Percentiles rank a stretch among this genome's conserved stretches.
These are phyloP conservation scores for Fusarium verrucosum DNA, from an alignment of 2,329 filamentous ascomycete genomes.

Conservation along the genomic window DNA sequence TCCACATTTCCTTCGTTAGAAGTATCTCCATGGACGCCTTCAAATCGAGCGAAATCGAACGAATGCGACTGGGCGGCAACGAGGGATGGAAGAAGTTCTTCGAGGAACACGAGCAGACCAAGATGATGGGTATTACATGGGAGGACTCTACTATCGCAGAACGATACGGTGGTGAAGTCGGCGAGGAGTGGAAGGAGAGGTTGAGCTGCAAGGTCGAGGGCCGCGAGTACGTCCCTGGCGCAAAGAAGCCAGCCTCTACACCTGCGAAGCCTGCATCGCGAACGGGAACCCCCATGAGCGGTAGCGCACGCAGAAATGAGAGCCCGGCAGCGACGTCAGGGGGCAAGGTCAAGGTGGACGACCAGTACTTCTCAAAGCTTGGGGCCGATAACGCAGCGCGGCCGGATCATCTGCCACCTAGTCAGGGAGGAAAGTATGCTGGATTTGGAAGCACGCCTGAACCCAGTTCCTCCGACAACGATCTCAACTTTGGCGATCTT, in stretches of 20 bases:
- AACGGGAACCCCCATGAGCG: slow-evolving; percentile 54
- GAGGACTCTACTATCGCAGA: slow-evolving; percentile 91
- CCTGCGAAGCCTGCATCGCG: slow-evolving; percentile 50
- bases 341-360: slow-evolving; percentile 73
- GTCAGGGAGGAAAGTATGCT: slow-evolving; percentile 89
- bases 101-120: slow-evolving; percentile 73
- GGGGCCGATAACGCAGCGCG: slow-evolving; percentile 84
- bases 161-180: slow-evolving; percentile 86
- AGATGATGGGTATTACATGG: slow-evolving; percentile 75
- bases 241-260: slow-evolving; percentile 60
- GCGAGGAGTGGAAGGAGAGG: slow-evolving; percentile 95
- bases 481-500: slow-evolving; percentile 80
- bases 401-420: slow-evolving; percentile 79
- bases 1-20: slow-evolving; percentile 98
- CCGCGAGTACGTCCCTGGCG: slow-evolving; percentile 80
- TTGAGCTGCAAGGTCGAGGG: slow-evolving; percentile 88
- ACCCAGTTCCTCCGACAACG: slow-evolving; percentile 57
- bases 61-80: slow-evolving; percentile 94
- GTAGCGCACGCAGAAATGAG: slow-evolving; percentile 52
- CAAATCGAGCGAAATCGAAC: slow-evolving; percentile 89
- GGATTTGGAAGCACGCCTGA: slow-evolving; percentile 86
- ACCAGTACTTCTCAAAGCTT: slow-evolving; percentile 88
- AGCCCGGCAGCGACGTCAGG: slow-evolving; percentile 51
- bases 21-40: slow-evolving; percentile 99
- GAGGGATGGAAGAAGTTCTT: slow-evolving; percentile 88